Evolutionary conservation across 2,329 filamentous ascomycete species (phyloP).

Genomic region (Dactylonectria macrodidyma): DNA sequence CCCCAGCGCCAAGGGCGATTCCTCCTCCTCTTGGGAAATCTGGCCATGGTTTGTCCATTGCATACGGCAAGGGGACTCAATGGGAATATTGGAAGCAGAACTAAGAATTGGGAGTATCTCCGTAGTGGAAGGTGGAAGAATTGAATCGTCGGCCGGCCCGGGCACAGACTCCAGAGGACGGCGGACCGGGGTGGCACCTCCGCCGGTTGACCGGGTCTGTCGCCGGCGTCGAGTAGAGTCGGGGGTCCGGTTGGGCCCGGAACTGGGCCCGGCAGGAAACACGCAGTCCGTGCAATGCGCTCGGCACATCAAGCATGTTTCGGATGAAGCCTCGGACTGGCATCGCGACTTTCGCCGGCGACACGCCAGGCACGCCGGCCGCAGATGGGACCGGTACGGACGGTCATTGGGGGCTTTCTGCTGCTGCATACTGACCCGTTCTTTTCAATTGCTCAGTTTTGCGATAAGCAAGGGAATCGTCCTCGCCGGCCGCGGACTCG

Average conservation of each 20-base stretch:
- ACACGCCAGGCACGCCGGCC: slow-evolving; percentile 73
- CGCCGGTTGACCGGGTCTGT: slow-evolving; percentile 23
- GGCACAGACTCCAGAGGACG: neutral
- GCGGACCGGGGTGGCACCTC: slow-evolving; percentile 12
- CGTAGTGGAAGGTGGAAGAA: slow-evolving; percentile 4
- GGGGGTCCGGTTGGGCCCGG: slow-evolving; percentile 34
- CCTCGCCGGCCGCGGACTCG: slow-evolving; percentile 21
- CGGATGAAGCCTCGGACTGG: slow-evolving; percentile 67
- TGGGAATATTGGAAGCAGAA: neutral
- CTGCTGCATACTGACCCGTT: slow-evolving; percentile 27
- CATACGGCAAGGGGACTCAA: neutral
- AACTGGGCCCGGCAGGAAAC: slow-evolving; percentile 60
- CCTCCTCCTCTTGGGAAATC: slow-evolving; percentile 30
- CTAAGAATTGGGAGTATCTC: neutral
- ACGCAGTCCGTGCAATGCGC: slow-evolving; percentile 71
- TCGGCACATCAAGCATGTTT: slow-evolving; percentile 70
- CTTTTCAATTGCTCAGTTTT: neutral
- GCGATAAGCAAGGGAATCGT: neutral
- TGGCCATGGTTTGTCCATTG: slow-evolving; percentile 17
- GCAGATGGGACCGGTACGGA: slow-evolving; percentile 74
- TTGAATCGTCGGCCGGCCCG: slow-evolving; percentile 2
- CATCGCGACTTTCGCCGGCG: slow-evolving; percentile 74
- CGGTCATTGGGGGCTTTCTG: slow-evolving; percentile 46
- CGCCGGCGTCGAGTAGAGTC: slow-evolving; percentile 36
- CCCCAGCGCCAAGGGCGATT: slow-evolving; percentile 48